phyloP scores from a whole-genome alignment of 441 rosid genomes.

The Geranium incanum region DNA sequence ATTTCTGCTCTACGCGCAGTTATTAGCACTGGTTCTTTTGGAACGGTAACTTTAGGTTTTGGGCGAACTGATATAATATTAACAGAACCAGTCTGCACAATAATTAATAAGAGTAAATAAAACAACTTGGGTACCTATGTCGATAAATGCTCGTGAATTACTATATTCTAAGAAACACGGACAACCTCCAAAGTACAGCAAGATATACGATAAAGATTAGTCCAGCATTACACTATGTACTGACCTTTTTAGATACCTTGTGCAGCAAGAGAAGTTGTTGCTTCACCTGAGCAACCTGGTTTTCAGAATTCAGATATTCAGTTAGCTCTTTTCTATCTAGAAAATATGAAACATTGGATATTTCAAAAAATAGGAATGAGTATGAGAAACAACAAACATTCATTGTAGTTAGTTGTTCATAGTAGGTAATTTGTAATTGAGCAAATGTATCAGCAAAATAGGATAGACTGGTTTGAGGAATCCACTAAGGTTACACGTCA shows the following conservation, averaged over 20 bases:
- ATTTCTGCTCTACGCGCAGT: slow-evolving; percentile 65
- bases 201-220: neutral
- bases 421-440: neutral
- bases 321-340: neutral
- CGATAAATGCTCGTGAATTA: neutral
- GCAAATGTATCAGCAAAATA: too few species aligned
- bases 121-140: neutral
- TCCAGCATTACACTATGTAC: slow-evolving; percentile 5
- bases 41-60: slow-evolving; percentile 57
- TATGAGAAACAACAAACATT: neutral
- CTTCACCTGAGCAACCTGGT: slow-evolving; percentile 52
- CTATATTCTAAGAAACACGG: neutral
- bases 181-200: neutral
- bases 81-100: slow-evolving; percentile 37
- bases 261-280: slow-evolving; percentile 50
- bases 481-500: too few species aligned
- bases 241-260: slow-evolving; percentile 51
- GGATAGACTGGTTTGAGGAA: too few species aligned
- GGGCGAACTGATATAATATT: slow-evolving; percentile 24
- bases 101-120: slow-evolving; percentile 5
- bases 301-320: slow-evolving; percentile 10
- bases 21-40: slow-evolving; percentile 63
- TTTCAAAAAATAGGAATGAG: neutral
- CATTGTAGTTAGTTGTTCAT: neutral
- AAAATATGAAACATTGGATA: slow-evolving; percentile 5